phyloP scores from a whole-genome alignment of 257 asterid genomes.

The Coffea canephora region DNA sequence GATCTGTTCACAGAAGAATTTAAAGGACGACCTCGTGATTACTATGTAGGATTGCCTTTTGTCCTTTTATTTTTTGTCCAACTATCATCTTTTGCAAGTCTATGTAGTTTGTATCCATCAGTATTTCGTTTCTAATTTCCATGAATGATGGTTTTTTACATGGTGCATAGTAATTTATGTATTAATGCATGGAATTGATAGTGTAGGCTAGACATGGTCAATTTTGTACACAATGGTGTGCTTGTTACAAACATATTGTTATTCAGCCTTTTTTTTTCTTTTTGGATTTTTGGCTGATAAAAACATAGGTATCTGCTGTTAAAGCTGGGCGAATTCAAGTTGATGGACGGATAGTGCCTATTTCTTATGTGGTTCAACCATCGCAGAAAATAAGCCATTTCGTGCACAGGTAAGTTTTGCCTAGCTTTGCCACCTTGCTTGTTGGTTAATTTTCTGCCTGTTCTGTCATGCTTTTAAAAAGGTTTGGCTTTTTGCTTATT shows the following conservation, averaged over 20 bases:
- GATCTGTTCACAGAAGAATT: slow-evolving; percentile 91
- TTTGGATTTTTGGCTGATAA: background rate
- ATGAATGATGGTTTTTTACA: background rate
- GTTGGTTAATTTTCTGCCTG: background rate
- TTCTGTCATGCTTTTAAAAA: background rate
- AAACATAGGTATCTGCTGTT: slow-evolving; percentile 74
- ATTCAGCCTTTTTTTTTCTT: slow-evolving; percentile 3
- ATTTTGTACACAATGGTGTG: background rate
- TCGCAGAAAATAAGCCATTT: slow-evolving; percentile 96
- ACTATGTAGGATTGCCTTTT: slow-evolving; percentile 55
- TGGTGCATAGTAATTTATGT: background rate
- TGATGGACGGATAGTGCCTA: slow-evolving; percentile 70
- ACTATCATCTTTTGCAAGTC: background rate
- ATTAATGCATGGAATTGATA: background rate
- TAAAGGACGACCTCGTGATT: slow-evolving; percentile 77
- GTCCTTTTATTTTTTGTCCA: background rate
- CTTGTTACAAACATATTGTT: background rate
- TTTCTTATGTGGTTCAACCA: slow-evolving; percentile 60
- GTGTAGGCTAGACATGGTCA: background rate
- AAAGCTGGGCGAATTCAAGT: slow-evolving; percentile 88
- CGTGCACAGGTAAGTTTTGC: slow-evolving; percentile 65
- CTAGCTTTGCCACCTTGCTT: background rate
- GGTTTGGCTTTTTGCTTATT: background rate
- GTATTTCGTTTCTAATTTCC: too few relatives aligned
- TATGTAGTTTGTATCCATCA: background rate